Conservation (phyloP, 106 monocot genomes). For the Acorus gramineus region DNA sequence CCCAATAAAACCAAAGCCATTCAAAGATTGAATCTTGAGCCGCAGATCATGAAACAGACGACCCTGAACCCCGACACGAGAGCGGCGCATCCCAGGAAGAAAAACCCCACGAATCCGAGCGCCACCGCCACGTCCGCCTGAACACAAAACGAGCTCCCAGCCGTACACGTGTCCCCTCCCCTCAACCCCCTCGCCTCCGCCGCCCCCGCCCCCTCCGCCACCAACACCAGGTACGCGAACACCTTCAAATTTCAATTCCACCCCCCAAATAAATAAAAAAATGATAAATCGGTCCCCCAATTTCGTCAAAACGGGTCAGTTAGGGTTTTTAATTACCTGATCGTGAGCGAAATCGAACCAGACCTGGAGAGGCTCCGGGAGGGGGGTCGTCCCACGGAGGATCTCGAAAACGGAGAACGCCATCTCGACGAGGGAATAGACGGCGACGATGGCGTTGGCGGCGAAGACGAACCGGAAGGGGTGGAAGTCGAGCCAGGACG, state of each 20-base stretch:
- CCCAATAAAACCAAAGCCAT: too few relatives aligned
- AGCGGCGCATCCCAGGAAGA: conserved; percentile 48
- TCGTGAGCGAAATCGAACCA: conserved; percentile 99
- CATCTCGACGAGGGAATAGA: conserved; percentile 70
- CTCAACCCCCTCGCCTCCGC: conserved; percentile 26
- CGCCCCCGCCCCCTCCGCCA: conserved; percentile 54
- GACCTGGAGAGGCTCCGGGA: conserved; percentile 78
- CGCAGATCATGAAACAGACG: conserved; percentile 45
- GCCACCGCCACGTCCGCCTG: conserved; percentile 66
- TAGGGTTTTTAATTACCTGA: conserved; percentile 27
- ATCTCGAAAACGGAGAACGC: conserved; percentile 55
- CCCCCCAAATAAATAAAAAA: too few relatives aligned
- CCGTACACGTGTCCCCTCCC: conserved; percentile 8
- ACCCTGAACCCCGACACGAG: conserved; percentile 64
- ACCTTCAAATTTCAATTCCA: conserved; percentile 21
- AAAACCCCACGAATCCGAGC: conserved; percentile 60
- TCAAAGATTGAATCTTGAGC: conserved; percentile 49
- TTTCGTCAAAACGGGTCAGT: neutral
- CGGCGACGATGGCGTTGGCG: conserved; percentile 70
- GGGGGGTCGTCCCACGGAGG: conserved; percentile 45
- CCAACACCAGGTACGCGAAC: conserved; percentile 57
- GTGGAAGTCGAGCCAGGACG: neutral
- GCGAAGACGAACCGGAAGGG: conserved; percentile 38
- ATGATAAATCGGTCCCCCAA: neutral
- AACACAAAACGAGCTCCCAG: conserved; percentile 43